phyloP scores from a whole-genome alignment of 768 basidiomycete species.

The Trametes gibbosa region DNA sequence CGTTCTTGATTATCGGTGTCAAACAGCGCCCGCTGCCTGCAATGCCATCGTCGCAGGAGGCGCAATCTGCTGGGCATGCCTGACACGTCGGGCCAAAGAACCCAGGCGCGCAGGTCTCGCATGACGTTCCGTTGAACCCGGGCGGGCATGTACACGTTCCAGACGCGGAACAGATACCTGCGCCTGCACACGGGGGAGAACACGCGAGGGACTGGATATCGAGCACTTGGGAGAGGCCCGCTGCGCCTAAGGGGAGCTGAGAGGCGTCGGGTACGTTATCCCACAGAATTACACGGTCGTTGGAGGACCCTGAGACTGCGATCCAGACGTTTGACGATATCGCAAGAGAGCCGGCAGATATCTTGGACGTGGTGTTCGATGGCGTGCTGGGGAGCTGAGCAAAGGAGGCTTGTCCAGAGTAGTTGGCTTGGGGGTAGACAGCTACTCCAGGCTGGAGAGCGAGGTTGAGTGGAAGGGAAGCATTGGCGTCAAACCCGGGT shows the following conservation, averaged over 20 bases:
- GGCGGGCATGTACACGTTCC: constrained; percentile 70
- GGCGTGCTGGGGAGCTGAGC: constrained; percentile 51
- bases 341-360: constrained; percentile 60
- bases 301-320: constrained; percentile 53
- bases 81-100: constrained; percentile 76
- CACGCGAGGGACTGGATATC: constrained; percentile 74
- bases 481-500: constrained; percentile 62
- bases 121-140: constrained; percentile 76
- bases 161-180: constrained; percentile 66
- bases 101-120: constrained; percentile 72
- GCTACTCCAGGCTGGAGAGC: constrained; percentile 65
- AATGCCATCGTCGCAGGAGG: constrained; percentile 75
- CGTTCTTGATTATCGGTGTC: constrained; percentile 43
- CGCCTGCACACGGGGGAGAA: constrained; percentile 70
- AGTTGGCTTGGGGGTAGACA: constrained; percentile 59
- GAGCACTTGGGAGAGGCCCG: constrained; percentile 52
- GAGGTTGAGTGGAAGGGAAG: constrained; percentile 63
- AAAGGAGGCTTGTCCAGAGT: constrained; percentile 64
- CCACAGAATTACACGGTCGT: constrained; percentile 69
- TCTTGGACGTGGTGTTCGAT: constrained; percentile 19
- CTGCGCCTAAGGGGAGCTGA: constrained; percentile 55
- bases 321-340: constrained; percentile 71
- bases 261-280: constrained; percentile 72
- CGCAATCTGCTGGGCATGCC: constrained; percentile 67
- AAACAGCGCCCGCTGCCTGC: constrained; percentile 76